Evolutionary conservation across 2,329 filamentous ascomycete genomes (phyloP).

Genomic region (Botrytis medusae): DNA sequence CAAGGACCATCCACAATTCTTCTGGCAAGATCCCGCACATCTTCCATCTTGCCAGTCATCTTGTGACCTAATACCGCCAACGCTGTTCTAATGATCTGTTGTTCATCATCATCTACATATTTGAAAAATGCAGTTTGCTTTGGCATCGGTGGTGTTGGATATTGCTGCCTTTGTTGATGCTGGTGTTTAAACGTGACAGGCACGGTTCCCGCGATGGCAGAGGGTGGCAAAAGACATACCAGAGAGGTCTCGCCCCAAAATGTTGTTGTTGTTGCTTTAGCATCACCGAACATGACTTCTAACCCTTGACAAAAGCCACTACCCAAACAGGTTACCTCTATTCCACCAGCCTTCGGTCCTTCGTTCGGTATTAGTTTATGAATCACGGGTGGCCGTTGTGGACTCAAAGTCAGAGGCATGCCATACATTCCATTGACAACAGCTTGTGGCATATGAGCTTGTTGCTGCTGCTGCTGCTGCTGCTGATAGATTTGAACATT

Average conservation of each 20-base stretch:
- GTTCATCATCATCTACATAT: conserved; percentile 71
- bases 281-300: conserved; percentile 81
- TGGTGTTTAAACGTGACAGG: conserved; percentile 59
- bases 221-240: conserved; percentile 62
- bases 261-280: conserved; percentile 60
- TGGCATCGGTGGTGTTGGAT: conserved; percentile 46
- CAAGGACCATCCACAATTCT: conserved; percentile 56
- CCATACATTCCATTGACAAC: conserved; percentile 52
- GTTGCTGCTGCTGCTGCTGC: conserved; percentile 39
- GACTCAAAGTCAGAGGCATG: conserved; percentile 50
- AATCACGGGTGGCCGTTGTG: conserved; percentile 62
- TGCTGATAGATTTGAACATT: conserved; percentile 47
- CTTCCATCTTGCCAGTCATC: conserved; percentile 61
- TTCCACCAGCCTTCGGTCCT: conserved; percentile 78
- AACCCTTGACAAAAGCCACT: conserved; percentile 76
- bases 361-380: conserved; percentile 82
- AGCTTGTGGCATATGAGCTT: conserved; percentile 49
- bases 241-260: conserved; percentile 64
- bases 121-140: conserved; percentile 62
- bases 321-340: conserved; percentile 82
- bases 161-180: conserved; percentile 45
- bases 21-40: conserved; percentile 61
- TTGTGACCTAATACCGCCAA: conserved; percentile 64
- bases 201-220: conserved; percentile 57
- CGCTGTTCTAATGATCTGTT: conserved; percentile 67